These are phyloP conservation scores for Symbiotaphrina buchneri DNA, from an alignment of 495 filamentous ascomycete species.

Conservation along the genomic window DNA sequence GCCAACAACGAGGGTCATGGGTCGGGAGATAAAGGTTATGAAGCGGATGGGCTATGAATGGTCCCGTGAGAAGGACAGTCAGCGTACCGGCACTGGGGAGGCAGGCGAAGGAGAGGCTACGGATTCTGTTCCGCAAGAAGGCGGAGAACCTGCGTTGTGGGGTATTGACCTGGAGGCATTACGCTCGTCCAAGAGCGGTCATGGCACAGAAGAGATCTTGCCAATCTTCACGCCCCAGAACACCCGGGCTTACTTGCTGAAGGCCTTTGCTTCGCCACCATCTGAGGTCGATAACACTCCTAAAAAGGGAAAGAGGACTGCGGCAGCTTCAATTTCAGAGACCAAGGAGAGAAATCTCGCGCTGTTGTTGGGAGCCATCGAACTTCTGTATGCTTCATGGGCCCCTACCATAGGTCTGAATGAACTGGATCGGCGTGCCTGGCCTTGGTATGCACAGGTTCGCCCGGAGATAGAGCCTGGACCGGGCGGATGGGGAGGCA, in stretches of 20 bases:
- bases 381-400: conserved; percentile 52
- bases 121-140: background rate
- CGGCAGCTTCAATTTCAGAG: conserved; percentile 16
- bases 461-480: conserved; percentile 51
- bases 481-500: conserved; percentile 59
- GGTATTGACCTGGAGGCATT: conserved; percentile 54
- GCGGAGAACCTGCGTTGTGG: conserved; percentile 38
- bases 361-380: conserved; percentile 38
- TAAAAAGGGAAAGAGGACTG: conserved; percentile 7
- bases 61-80: conserved; percentile 12
- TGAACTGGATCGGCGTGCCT: conserved; percentile 53
- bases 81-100: conserved; percentile 23
- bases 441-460: conserved; percentile 59
- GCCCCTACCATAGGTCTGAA: conserved; percentile 23
- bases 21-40: conserved; percentile 46
- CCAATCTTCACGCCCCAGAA: conserved; percentile 46
- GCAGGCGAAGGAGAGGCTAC: conserved; percentile 6
- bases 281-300: background rate
- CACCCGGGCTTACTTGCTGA: conserved; percentile 34
- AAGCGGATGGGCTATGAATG: conserved; percentile 62
- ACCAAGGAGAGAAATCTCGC: conserved; percentile 46
- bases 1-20: conserved; percentile 44
- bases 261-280: conserved; percentile 24
- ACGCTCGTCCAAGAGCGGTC: conserved; percentile 16
- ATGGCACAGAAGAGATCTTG: conserved; percentile 18